Percentiles rank a stretch among this genome's conserved stretches.
These are phyloP conservation scores for Ophiocordyceps camponoti-rufipedis DNA, from an alignment of 2,329 filamentous ascomycete genomes.

Conservation along the genomic window DNA sequence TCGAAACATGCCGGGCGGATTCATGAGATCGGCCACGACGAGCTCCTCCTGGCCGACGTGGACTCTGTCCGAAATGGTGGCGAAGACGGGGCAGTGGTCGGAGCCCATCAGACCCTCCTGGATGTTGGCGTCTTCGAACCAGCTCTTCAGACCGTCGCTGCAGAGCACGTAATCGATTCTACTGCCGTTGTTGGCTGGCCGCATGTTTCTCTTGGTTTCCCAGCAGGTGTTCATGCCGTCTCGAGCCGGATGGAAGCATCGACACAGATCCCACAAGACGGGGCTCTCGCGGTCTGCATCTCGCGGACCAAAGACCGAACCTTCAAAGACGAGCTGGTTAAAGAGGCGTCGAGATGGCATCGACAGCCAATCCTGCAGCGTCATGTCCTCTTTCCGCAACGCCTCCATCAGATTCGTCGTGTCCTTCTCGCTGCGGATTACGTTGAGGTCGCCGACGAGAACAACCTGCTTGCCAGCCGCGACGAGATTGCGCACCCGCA, in stretches of 20 bases:
- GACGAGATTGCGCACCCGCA: slow-evolving; percentile 67
- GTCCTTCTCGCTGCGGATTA: slow-evolving; percentile 51
- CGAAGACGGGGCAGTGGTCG: slow-evolving; percentile 91
- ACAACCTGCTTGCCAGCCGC: slow-evolving; percentile 70
- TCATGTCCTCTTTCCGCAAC: slow-evolving; percentile 51
- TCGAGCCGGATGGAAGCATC: slow-evolving; percentile 62
- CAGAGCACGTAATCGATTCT: slow-evolving; percentile 90
- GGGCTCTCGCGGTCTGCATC: slow-evolving; percentile 53
- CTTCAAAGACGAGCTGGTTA: slow-evolving; percentile 67
- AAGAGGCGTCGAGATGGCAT: slow-evolving; percentile 58
- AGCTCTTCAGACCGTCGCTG: slow-evolving; percentile 57
- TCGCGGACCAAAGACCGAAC: slow-evolving; percentile 45
- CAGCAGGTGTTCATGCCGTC: slow-evolving; percentile 93
- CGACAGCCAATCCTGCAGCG: slow-evolving; percentile 53
- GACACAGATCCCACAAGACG: slow-evolving; percentile 67
- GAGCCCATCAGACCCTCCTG: slow-evolving; percentile 90
- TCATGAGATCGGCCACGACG: slow-evolving; percentile 56
- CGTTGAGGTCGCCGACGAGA: slow-evolving; percentile 77
- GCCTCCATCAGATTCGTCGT: slow-evolving; percentile 55
- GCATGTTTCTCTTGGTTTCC: slow-evolving; percentile 87
- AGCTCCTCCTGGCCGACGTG: slow-evolving; percentile 25
- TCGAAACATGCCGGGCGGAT: slow-evolving; percentile 53
- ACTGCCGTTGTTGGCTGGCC: slow-evolving; percentile 85
- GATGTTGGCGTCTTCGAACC: slow-evolving; percentile 69
- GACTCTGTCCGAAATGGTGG: slow-evolving; percentile 48